A percentile compares a stretch with the other conserved stretches of the same genome.
Conservation (phyloP, 768 basidiomycete genomes). For the Lactarius sp. region DNA sequence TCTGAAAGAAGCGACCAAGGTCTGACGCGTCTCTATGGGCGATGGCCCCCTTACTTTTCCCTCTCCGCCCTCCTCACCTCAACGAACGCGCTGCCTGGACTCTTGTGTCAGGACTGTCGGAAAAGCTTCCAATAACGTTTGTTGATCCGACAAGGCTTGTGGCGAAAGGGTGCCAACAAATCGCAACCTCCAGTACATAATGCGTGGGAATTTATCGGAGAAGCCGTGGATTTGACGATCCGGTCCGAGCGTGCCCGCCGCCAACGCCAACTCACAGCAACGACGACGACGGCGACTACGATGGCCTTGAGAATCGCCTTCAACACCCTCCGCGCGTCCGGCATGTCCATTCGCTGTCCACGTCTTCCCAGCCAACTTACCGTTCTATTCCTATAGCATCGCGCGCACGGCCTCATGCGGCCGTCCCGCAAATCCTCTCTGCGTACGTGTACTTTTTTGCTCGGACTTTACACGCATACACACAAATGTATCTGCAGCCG, state of each 20-base stretch:
- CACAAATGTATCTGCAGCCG: background rate
- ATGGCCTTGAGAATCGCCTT: conserved; percentile 32
- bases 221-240: too few relatives aligned
- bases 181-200: too few relatives aligned
- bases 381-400: conserved; percentile 19
- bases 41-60: too few relatives aligned
- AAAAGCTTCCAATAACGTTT: too few relatives aligned
- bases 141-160: too few relatives aligned
- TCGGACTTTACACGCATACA: conserved; percentile 13
- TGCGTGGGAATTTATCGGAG: conserved; percentile 8
- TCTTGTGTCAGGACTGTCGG: too few relatives aligned
- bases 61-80: too few relatives aligned
- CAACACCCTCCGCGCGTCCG: conserved; percentile 27
- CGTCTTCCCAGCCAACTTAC: background rate
- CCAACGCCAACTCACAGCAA: conserved; percentile 10
- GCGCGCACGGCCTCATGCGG: conserved; percentile 35
- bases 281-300: conserved; percentile 12
- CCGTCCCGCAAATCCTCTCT: conserved; percentile 42
- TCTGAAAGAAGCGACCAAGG: too few relatives aligned
- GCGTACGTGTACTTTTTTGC: conserved; percentile 38
- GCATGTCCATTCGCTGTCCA: conserved; percentile 8
- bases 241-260: background rate
- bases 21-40: too few relatives aligned
- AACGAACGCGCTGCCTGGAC: too few relatives aligned
- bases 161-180: too few relatives aligned